Base-by-base conservation (phyloP, 768 basidiomycete genomes). In the Collybia mongolica region DNA sequence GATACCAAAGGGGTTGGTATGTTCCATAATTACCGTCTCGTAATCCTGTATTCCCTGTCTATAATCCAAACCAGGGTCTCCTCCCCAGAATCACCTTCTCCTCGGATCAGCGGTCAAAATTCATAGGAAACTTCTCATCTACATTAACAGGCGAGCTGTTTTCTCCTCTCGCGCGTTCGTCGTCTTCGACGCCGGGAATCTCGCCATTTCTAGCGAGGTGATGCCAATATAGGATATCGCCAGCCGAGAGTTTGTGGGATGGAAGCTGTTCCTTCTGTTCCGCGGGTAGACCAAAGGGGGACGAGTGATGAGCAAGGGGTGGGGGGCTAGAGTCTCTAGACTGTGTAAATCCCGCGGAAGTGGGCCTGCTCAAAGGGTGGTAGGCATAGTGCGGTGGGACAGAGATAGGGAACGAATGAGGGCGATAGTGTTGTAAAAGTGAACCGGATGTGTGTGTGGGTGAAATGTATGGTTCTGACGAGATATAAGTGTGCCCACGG, bases 161-260 rank as follows among this genome's bases (percentile, higher is more conserved):
- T 17, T 51, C 52, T 46, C 55, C 45, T 50, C 82, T 69, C 14
- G 87, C 84, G 22, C 83, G 77, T 32, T 72, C 60, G 64, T 89
- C 82, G 53, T 90, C 82, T 44, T 64, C 65, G 8, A 86, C 84
- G 22, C 79, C 84, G 36, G 86, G 82, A 51, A 88, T 86, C 65
- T 90, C 88, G 11, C 88, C 88, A 52, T 74, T 78, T 55, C 80
- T 81, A 42, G 75, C 65, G 51, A 90, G 82, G 56, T 90, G 83
- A 62, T 90, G 87, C 88, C 88, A 91, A 60, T 77, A 88, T 15
- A 90, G 69, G 8, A 81, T 61, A 53, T 88, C 86, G 18, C 88
- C 88, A 8, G 74, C 70, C 58, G 69, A 73, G 26, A 85, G 76
- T 42, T 65, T 71, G 49, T 68, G 70, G 32, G 66, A 65, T 49